Conservation (phyloP, 2,329 filamentous ascomycete genomes). For the Penicillium vulpinum region DNA sequence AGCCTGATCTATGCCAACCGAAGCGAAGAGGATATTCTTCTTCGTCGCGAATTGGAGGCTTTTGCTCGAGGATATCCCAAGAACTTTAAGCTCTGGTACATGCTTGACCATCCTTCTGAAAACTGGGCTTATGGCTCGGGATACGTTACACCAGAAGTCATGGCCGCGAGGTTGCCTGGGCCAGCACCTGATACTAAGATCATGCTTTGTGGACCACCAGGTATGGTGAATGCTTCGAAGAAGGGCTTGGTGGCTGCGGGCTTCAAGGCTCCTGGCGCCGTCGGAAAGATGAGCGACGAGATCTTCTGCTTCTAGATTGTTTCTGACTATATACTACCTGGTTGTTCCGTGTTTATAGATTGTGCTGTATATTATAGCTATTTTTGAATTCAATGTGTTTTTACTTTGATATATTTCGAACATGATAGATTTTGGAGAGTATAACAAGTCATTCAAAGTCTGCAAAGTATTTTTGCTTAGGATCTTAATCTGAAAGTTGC, state of each 20-base stretch:
- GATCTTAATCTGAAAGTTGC: no score
- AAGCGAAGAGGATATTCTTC: conserved; percentile 49
- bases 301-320: conserved; percentile 14
- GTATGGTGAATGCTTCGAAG: conserved; percentile 17
- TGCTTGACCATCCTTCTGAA: conserved; percentile 48
- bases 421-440: no score
- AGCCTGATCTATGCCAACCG: conserved; percentile 54
- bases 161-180: conserved; percentile 7
- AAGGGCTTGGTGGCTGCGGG: conserved; percentile 12
- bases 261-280: conserved; percentile 9
- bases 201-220: conserved; percentile 16
- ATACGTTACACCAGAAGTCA: conserved; percentile 34
- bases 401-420: neutral
- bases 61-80: conserved; percentile 50
- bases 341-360: neutral
- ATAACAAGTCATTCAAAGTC: no score
- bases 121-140: conserved; percentile 51
- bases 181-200: conserved; percentile 11
- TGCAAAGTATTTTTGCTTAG: no score
- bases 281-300: conserved; percentile 14
- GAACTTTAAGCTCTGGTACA: conserved; percentile 49
- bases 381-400: neutral
- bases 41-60: conserved; percentile 50
- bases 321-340: neutral
- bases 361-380: neutral